These are phyloP conservation scores for Trichoderma sp. DNA, from an alignment of 2,329 filamentous ascomycete species.

Conservation along the genomic window DNA sequence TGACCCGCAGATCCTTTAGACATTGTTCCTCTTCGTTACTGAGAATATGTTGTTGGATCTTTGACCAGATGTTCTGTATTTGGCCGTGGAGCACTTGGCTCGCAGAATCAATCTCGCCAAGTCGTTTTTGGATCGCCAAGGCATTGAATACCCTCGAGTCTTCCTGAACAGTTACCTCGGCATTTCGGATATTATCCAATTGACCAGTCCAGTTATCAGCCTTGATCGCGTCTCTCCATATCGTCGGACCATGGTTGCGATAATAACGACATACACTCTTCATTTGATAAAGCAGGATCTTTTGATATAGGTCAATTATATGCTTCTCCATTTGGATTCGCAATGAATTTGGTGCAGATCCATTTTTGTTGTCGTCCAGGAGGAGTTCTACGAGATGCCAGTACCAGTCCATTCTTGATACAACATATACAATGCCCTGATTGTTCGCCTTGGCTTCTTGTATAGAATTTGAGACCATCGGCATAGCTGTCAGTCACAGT, in stretches of 20 bases:
- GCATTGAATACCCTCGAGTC: background rate
- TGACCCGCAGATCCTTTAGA: slow-evolving; percentile 25
- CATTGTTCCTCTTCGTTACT: slow-evolving; percentile 14
- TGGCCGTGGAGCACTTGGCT: background rate
- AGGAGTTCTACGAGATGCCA: background rate
- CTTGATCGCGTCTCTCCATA: background rate
- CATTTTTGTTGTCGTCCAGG: background rate
- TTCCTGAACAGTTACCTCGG: background rate
- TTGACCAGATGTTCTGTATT: background rate
- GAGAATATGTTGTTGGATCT: background rate
- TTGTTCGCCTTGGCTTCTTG: background rate
- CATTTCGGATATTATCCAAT: background rate
- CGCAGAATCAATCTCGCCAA: background rate
- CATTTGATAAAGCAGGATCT: background rate
- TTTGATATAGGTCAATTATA: background rate
- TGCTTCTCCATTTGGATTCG: background rate
- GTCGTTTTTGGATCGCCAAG: background rate
- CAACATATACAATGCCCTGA: background rate
- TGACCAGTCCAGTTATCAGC: background rate
- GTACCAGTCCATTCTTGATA: background rate
- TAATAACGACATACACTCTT: background rate
- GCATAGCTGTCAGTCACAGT: background rate
- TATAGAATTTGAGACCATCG: background rate
- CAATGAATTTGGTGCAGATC: background rate
- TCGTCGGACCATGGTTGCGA: background rate